These are phyloP conservation scores for Metschnikowia reukaufii DNA, from an alignment of 805 yeast species.

Conservation along the genomic window DNA sequence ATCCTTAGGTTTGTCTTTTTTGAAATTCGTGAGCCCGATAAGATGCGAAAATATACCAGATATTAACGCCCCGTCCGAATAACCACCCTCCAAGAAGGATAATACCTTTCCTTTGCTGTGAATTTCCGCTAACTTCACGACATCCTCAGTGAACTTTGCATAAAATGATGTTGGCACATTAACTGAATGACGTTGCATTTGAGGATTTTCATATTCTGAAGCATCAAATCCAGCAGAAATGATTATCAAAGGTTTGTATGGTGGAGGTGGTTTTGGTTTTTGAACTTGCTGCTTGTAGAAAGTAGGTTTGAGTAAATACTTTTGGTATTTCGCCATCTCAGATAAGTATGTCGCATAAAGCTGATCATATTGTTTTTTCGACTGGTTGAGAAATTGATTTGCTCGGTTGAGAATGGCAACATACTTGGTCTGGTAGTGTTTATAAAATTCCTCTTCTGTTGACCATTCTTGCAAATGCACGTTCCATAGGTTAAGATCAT, in stretches of 20 bases:
- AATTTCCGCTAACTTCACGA: constrained; percentile 63
- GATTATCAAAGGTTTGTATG: constrained; percentile 53
- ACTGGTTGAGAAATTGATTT: constrained; percentile 55
- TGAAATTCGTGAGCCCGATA: constrained; percentile 60
- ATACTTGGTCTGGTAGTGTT: constrained; percentile 60
- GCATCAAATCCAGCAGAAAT: constrained; percentile 90
- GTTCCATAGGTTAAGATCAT: constrained; percentile 79
- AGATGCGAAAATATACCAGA: constrained; percentile 81
- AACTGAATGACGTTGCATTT: constrained; percentile 82
- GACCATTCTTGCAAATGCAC: constrained; percentile 71
- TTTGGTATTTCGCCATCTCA: constrained; percentile 30
- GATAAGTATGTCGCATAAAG: constrained; percentile 30
- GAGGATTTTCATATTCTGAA: constrained; percentile 74
- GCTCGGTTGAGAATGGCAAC: constrained; percentile 64
- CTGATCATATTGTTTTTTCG: constrained; percentile 45
- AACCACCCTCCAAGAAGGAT: constrained; percentile 82
- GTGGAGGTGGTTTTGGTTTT: constrained; percentile 37
- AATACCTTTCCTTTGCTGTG: constrained; percentile 61
- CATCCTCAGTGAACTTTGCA: constrained; percentile 68
- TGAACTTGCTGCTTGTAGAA: constrained; percentile 26
- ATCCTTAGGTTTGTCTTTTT: constrained; percentile 25
- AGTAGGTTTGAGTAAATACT: constrained; percentile 33
- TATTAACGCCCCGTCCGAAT: constrained; percentile 75
- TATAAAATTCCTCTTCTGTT: constrained; percentile 63
- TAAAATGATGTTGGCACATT: constrained; percentile 82